Evolutionary conservation across 2,329 filamentous ascomycete species (phyloP).

Genomic region (Pyrenophora seminiperda): DNA sequence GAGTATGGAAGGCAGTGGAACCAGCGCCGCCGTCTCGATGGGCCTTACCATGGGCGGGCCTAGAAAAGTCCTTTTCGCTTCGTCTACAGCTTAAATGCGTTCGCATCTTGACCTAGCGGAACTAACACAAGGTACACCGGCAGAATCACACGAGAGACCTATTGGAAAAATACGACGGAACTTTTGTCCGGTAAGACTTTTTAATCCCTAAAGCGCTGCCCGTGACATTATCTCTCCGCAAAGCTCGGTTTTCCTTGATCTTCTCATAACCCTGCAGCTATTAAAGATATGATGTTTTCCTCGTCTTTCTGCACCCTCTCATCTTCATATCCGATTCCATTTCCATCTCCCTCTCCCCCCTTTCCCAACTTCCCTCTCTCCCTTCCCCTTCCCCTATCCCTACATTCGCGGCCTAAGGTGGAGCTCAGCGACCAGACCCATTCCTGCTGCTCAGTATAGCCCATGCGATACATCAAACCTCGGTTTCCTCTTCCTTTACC

Average conservation of each 20-base stretch:
- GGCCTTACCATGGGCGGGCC: conserved; percentile 39
- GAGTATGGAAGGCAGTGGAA: conserved; percentile 38
- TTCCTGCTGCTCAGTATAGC: conserved; percentile 61
- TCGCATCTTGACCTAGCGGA: not conserved
- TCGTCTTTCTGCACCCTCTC: not conserved
- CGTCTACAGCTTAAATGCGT: conserved; percentile 31
- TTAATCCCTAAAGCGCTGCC: not conserved
- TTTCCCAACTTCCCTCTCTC: not conserved
- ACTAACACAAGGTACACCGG: not conserved
- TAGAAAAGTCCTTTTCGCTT: conserved; percentile 45
- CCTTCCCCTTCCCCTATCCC: not conserved
- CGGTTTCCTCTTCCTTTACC: conserved; percentile 9
- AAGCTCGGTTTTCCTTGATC: not conserved
- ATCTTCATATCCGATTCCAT: not conserved
- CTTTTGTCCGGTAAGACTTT: not conserved
- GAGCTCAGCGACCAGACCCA: conserved; percentile 58
- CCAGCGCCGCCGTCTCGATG: conserved; percentile 25
- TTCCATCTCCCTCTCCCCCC: conserved; percentile 1
- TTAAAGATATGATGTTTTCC: no score
- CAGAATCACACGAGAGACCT: not conserved
- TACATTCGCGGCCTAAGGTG: conserved; percentile 55
- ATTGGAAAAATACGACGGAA: not conserved
- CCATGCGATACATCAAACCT: conserved; percentile 54
- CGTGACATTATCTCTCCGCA: conserved; percentile 4
- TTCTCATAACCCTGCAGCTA: no score